Percentiles rank a stretch among this genome's conserved stretches.
phyloP scores from a whole-genome alignment of 139 green algal genomes.

The Pleodorina starrii region DNA sequence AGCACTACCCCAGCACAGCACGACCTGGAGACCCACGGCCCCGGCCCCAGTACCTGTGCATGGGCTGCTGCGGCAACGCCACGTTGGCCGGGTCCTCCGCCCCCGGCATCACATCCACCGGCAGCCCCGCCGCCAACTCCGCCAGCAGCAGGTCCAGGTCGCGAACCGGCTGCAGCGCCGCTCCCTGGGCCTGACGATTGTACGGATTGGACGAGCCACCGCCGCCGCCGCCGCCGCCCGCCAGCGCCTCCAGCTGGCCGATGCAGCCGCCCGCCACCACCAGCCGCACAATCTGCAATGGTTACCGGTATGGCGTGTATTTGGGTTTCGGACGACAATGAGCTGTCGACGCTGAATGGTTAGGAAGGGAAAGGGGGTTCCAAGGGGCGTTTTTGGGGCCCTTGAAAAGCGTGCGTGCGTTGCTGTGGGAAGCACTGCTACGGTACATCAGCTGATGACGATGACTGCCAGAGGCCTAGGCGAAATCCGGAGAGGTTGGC shows the following conservation, averaged over 20 bases:
- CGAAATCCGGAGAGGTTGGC: too few relatives aligned
- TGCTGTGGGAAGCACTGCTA: too few relatives aligned
- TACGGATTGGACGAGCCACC: neutral
- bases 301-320: too few relatives aligned
- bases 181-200: neutral
- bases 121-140: slow-evolving; percentile 83
- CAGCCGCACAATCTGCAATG: slow-evolving; percentile 75
- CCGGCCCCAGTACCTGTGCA: slow-evolving; percentile 93
- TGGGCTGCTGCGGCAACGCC: slow-evolving; percentile 96
- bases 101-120: slow-evolving; percentile 97
- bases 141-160: slow-evolving; percentile 81
- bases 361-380: neutral
- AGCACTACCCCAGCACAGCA: too few relatives aligned
- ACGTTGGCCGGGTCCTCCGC: slow-evolving; percentile 91
- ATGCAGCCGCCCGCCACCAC: slow-evolving; percentile 80
- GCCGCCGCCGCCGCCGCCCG: slow-evolving; percentile 45
- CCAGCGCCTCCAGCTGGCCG: slow-evolving; percentile 69
- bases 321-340: too few relatives aligned
- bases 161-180: slow-evolving; percentile 49
- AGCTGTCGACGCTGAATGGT: too few relatives aligned
- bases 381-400: neutral
- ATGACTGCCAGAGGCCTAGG: too few relatives aligned
- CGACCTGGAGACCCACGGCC: too few relatives aligned
- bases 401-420: neutral
- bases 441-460: too few relatives aligned